Evolutionary conservation across 345 rosid species (phyloP).

Genomic region (Theobroma cacao): DNA sequence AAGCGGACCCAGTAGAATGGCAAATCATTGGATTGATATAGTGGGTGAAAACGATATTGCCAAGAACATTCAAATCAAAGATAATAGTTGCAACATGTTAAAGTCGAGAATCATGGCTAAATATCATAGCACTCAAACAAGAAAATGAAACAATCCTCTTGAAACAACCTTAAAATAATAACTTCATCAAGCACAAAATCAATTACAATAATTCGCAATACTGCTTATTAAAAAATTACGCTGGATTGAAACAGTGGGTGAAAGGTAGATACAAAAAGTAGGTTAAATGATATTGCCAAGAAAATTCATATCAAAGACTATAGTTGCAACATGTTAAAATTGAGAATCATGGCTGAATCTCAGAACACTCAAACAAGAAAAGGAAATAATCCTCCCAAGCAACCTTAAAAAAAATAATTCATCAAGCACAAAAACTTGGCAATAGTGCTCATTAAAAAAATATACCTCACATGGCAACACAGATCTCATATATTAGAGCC

Average conservation of each 20-base stretch:
- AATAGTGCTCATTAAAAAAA: neutral
- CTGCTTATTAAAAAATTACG: too few species aligned
- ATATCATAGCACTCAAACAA: neutral
- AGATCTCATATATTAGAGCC: too few species aligned
- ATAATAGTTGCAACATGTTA: neutral
- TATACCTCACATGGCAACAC: neutral
- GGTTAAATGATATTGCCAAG: constrained; percentile 1
- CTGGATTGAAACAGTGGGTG: constrained; percentile 10
- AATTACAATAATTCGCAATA: too few species aligned
- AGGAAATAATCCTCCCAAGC: neutral
- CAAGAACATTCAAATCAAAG: neutral
- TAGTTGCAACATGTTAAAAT: neutral
- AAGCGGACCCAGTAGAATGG: constrained; percentile 9
- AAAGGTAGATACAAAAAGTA: too few species aligned
- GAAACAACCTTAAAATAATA: too few species aligned
- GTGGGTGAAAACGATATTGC: constrained; percentile 8
- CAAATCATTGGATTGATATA: constrained; percentile 3
- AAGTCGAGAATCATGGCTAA: constrained; percentile 8
- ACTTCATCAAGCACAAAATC: too few species aligned
- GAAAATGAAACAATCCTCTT: too few species aligned
- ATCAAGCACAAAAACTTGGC: neutral
- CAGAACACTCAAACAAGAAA: neutral
- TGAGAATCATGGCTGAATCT: constrained; percentile 9
- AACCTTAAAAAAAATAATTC: constrained; percentile 1
- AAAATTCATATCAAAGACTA: neutral